Percentiles rank a stretch among this genome's conserved stretches.
Conservation (phyloP, 2,329 filamentous ascomycete species). For the Trichothecium roseum region DNA sequence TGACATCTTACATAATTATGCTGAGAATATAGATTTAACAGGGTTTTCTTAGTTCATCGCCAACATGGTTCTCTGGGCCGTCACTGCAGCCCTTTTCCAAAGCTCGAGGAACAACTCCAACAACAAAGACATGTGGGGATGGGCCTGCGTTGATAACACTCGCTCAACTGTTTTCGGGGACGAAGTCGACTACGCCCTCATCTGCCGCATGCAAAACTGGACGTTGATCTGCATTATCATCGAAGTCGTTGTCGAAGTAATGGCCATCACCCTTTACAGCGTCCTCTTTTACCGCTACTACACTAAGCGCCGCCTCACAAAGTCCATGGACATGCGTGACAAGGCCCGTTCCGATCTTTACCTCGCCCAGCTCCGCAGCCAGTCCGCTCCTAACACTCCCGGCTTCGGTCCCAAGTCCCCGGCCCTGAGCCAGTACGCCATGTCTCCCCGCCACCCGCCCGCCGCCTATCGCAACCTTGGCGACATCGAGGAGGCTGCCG, state of each 20-base stretch:
- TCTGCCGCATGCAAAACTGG: slow-evolving; percentile 94
- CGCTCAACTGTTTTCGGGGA: slow-evolving; percentile 66
- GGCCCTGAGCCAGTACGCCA: slow-evolving; percentile 33
- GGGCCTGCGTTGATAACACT: slow-evolving; percentile 89
- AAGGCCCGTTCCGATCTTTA: slow-evolving; percentile 90
- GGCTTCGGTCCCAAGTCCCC: slow-evolving; percentile 64
- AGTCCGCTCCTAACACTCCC: slow-evolving; percentile 91
- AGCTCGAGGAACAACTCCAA: slow-evolving; percentile 56
- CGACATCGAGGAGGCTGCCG: slow-evolving; percentile 26
- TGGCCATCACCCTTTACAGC: slow-evolving; percentile 86
- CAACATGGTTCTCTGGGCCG: slow-evolving; percentile 83
- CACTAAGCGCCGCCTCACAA: slow-evolving; percentile 88
- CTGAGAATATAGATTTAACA: no score
- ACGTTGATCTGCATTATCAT: slow-evolving; percentile 93
- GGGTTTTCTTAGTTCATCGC: slow-evolving; percentile 60
- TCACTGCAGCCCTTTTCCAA: slow-evolving; percentile 78
- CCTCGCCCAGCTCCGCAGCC: slow-evolving; percentile 71
- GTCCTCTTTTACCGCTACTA: slow-evolving; percentile 97
- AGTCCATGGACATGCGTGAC: slow-evolving; percentile 94
- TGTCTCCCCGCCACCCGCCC: slow-evolving; percentile 52
- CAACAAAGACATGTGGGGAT: slow-evolving; percentile 93
- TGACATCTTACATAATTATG: slow-evolving; percentile 1
- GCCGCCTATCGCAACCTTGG: slow-evolving; percentile 41
- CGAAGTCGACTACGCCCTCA: slow-evolving; percentile 77
- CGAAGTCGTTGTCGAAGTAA: slow-evolving; percentile 83